A percentile compares a stretch with the other conserved stretches of the same genome.
Evolutionary conservation across 2,329 filamentous ascomycete genomes (phyloP).

Genomic region (Sclerotinia subarctica): DNA sequence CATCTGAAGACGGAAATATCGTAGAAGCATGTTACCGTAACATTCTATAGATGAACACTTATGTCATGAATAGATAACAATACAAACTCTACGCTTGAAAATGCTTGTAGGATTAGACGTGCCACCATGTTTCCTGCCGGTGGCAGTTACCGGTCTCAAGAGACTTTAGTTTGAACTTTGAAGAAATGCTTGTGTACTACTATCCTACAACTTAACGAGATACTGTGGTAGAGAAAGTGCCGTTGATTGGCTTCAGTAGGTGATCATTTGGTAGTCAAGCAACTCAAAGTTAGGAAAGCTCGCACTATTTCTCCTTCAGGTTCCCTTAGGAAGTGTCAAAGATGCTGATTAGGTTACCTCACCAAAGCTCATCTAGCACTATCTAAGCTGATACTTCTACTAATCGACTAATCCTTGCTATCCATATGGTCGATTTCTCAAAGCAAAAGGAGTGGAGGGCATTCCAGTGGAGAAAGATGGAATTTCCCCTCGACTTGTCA

Average conservation of each 20-base stretch:
- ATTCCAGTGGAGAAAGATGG: neutral
- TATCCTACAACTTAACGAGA: neutral
- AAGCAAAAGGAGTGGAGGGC: neutral
- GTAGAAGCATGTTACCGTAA: neutral
- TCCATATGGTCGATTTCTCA: neutral
- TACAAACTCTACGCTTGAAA: neutral
- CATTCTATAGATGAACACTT: neutral
- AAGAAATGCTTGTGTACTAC: neutral
- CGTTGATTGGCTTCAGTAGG: neutral
- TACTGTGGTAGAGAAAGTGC: neutral
- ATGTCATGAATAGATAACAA: neutral
- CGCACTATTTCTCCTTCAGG: neutral
- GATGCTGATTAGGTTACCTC: neutral
- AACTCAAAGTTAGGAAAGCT: neutral
- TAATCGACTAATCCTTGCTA: neutral
- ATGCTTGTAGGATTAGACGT: neutral
- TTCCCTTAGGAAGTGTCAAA: constrained; percentile 10
- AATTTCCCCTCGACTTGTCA: neutral
- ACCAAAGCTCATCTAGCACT: neutral
- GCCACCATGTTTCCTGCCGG: neutral
- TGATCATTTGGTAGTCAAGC: neutral
- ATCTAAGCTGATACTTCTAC: neutral
- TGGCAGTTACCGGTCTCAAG: constrained; percentile 1
- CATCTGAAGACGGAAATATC: neutral
- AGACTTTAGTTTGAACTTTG: neutral